Evolutionary conservation across 1,139 yeast genomes (phyloP).

Genomic region (Martiniozyma asiatica): DNA sequence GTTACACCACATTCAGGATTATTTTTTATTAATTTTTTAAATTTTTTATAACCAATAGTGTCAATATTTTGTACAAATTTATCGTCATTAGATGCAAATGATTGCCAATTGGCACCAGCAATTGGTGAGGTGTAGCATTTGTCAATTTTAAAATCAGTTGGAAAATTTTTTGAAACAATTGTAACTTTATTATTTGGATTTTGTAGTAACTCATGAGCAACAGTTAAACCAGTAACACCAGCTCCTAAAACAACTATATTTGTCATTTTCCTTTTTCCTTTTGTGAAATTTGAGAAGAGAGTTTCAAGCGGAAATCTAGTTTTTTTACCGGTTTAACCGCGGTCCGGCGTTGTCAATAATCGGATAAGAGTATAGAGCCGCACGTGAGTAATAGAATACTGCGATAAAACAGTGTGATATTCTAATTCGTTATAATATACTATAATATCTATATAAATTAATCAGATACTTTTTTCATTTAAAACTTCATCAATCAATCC

Average conservation of each 20-base stretch:
- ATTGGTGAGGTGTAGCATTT: constrained; percentile 49
- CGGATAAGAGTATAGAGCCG: too few species aligned
- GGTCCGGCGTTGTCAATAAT: too few species aligned
- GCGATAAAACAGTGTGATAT: too few species aligned
- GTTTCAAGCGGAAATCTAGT: too few species aligned
- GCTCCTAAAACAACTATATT: constrained; percentile 14
- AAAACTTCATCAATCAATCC: constrained; percentile 11
- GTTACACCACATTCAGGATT: constrained; percentile 39
- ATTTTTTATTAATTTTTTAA: constrained; percentile 27
- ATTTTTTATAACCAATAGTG: constrained; percentile 27
- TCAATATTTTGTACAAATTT: constrained; percentile 27
- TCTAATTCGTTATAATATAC: too few species aligned
- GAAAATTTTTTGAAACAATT: constrained; percentile 45
- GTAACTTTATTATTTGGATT: constrained; percentile 26
- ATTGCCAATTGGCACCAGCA: constrained; percentile 73
- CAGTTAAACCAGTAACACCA: constrained; percentile 60
- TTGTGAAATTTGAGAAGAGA: too few species aligned
- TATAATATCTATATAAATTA: too few species aligned
- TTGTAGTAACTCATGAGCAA: constrained; percentile 40
- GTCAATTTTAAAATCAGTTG: constrained; percentile 35
- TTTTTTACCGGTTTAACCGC: too few species aligned
- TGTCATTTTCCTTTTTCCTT: too few species aligned
- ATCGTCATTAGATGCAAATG: constrained; percentile 29
- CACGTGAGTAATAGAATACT: too few species aligned
- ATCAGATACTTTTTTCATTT: constrained; percentile 1